Evolutionary conservation across 2,329 filamentous ascomycete genomes (phyloP).

Genomic region (Fusarium chaquense): DNA sequence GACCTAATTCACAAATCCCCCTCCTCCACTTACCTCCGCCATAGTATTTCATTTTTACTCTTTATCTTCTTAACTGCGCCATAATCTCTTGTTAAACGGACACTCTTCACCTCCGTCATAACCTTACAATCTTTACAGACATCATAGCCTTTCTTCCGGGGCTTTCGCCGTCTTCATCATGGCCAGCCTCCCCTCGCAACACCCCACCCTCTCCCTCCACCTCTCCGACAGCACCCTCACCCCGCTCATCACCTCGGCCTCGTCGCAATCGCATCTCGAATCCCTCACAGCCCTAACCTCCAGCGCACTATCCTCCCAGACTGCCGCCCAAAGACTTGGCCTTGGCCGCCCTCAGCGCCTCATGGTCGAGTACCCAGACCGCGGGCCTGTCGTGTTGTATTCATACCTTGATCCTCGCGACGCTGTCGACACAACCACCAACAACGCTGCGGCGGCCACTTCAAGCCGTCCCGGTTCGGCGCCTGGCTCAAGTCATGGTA

Average conservation of each 20-base stretch:
- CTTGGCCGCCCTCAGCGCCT: constrained; percentile 67
- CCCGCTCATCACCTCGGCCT: constrained; percentile 67
- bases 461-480: constrained; percentile 32
- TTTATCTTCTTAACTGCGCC: constrained; percentile 8
- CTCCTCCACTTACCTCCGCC: constrained; percentile 27
- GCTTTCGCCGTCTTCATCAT: constrained; percentile 46
- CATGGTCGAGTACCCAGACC: constrained; percentile 67
- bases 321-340: constrained; percentile 64
- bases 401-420: constrained; percentile 60
- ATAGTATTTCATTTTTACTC: constrained; percentile 14
- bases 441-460: constrained; percentile 21
- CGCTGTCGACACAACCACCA: constrained; percentile 28
- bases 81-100: not conserved
- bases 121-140: not conserved
- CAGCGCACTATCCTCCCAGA: constrained; percentile 65
- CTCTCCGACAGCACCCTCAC: constrained; percentile 68
- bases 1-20: constrained; percentile 27
- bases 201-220: constrained; percentile 66
- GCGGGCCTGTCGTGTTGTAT: constrained; percentile 58
- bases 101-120: not conserved
- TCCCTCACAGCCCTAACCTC: constrained; percentile 66
- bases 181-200: constrained; percentile 59
- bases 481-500: constrained; percentile 31
- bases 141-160: constrained; percentile 4
- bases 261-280: constrained; percentile 57